These are phyloP conservation scores for Xenosphaeropsis pyriputrescens DNA, from an alignment of 2,329 filamentous ascomycete genomes.

Conservation along the genomic window DNA sequence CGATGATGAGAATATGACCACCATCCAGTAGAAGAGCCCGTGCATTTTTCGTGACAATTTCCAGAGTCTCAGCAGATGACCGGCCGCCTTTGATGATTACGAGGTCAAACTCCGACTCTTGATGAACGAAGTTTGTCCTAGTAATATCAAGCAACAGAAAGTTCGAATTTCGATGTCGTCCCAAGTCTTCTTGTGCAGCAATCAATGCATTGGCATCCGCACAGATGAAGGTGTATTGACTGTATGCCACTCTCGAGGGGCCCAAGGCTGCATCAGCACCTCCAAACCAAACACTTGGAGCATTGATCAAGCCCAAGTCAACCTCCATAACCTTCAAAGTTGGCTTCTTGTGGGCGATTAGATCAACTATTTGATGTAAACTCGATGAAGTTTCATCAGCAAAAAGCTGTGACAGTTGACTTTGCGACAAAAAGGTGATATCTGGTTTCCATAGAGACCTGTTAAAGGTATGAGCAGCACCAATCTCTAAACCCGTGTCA, in stretches of 20 bases:
- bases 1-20: slow-evolving; percentile 1
- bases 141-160: too few relatives aligned
- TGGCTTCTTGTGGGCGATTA: slow-evolving; percentile 21
- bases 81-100: too few relatives aligned
- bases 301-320: slow-evolving; percentile 10
- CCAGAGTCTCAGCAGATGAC: too few relatives aligned
- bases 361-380: slow-evolving; percentile 14
- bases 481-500: too few relatives aligned
- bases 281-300: slow-evolving; percentile 15
- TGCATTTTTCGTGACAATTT: slow-evolving; percentile 2
- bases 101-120: too few relatives aligned
- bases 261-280: slow-evolving; percentile 1
- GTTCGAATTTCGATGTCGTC: too few relatives aligned
- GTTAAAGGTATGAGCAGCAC: too few relatives aligned
- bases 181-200: slow-evolving; percentile 3
- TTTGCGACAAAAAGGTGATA: slow-evolving; percentile 26
- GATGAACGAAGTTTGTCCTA: too few relatives aligned
- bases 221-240: slow-evolving; percentile 5
- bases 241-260: slow-evolving; percentile 5
- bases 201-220: slow-evolving; percentile 4
- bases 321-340: slow-evolving; percentile 19
- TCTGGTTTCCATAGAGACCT: too few relatives aligned
- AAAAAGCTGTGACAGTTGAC: slow-evolving; percentile 23
- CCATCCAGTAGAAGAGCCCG: slow-evolving; percentile 1
- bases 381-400: background rate